These are phyloP conservation scores for Aegilops bicornis DNA, from an alignment of 176 grass and related monocot genomes.

Conservation along the genomic window DNA sequence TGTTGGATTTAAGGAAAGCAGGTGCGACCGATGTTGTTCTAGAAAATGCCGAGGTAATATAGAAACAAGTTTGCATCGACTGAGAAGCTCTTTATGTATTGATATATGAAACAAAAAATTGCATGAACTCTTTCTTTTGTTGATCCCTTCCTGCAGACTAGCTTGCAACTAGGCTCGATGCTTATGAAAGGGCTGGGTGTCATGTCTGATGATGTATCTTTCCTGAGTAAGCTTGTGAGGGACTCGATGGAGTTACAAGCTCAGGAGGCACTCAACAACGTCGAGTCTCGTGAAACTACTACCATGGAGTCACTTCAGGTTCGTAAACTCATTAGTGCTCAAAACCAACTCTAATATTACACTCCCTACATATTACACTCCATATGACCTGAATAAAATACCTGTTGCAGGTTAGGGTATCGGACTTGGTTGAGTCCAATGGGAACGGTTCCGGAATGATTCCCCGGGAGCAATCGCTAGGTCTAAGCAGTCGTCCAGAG, in stretches of 20 bases:
- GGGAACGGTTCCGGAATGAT: conserved; percentile 41
- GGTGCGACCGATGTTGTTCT: conserved; percentile 92
- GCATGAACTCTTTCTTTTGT: background rate
- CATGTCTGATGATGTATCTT: conserved; percentile 97
- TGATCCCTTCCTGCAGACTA: conserved; percentile 56
- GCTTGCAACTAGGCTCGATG: conserved; percentile 88
- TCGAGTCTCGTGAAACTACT: conserved; percentile 42
- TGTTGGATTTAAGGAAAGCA: conserved; percentile 87
- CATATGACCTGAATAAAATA: conserved; percentile 31
- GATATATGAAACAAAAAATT: conserved; percentile 4
- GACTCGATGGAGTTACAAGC: conserved; percentile 93
- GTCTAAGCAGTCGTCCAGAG: conserved; percentile 57
- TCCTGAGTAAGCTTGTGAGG: conserved; percentile 90
- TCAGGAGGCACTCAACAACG: conserved; percentile 61
- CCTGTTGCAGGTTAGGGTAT: conserved; percentile 69
- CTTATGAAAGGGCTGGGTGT: conserved; percentile 85
- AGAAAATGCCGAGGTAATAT: conserved; percentile 86
- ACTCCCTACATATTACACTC: background rate
- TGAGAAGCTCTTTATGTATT: background rate
- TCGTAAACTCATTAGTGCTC: background rate
- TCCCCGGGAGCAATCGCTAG: conserved; percentile 52
- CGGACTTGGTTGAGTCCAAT: conserved; percentile 64
- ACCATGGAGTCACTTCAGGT: conserved; percentile 89
- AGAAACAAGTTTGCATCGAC: background rate
- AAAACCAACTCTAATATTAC: background rate